A percentile compares a stretch with the other conserved stretches of the same genome.
phyloP scores from a whole-genome alignment of 2,329 filamentous ascomycete genomes.

The Sporothrix mexicana region DNA sequence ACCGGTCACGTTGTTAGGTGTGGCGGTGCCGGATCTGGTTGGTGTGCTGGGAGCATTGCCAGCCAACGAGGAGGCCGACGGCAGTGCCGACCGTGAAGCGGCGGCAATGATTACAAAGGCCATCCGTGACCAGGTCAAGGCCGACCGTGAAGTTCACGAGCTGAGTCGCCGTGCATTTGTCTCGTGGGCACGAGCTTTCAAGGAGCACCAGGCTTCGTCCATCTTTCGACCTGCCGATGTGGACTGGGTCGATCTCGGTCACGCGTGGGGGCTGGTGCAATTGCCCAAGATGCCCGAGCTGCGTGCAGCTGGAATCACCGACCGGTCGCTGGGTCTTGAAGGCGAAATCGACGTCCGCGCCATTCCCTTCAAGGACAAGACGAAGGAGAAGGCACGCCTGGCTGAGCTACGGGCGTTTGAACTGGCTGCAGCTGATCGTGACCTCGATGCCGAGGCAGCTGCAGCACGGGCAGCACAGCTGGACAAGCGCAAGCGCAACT shows the following conservation, averaged over 20 bases:
- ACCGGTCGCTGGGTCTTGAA: slow-evolving; percentile 65
- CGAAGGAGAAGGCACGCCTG: slow-evolving; percentile 68
- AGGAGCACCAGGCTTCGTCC: slow-evolving; percentile 85
- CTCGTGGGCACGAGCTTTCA: slow-evolving; percentile 89
- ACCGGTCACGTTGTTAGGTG: slow-evolving; percentile 69
- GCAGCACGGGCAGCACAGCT: slow-evolving; percentile 42
- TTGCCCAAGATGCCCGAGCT: slow-evolving; percentile 95
- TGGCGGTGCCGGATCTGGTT: slow-evolving; percentile 59
- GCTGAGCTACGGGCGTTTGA: slow-evolving; percentile 56
- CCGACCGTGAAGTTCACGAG: slow-evolving; percentile 75
- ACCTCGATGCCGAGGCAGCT: slow-evolving; percentile 45
- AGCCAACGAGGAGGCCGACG: slow-evolving; percentile 28
- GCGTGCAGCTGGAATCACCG: slow-evolving; percentile 70
- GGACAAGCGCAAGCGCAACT: slow-evolving; percentile 64
- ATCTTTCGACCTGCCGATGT: slow-evolving; percentile 86
- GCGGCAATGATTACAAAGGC: slow-evolving; percentile 50
- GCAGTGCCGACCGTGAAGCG: slow-evolving; percentile 50
- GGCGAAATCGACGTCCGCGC: slow-evolving; percentile 69
- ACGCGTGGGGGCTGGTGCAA: slow-evolving; percentile 83
- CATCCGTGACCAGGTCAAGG: slow-evolving; percentile 49
- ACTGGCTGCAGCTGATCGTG: slow-evolving; percentile 51
- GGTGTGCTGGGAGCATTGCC: slow-evolving; percentile 46
- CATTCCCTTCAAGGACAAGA: slow-evolving; percentile 74
- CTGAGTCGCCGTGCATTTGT: slow-evolving; percentile 92
- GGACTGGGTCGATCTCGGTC: slow-evolving; percentile 81